Percentiles rank a stretch among this genome's conserved stretches.
These are phyloP conservation scores for Melanogaster broomeanus DNA, from an alignment of 768 basidiomycete species.

Conservation along the genomic window DNA sequence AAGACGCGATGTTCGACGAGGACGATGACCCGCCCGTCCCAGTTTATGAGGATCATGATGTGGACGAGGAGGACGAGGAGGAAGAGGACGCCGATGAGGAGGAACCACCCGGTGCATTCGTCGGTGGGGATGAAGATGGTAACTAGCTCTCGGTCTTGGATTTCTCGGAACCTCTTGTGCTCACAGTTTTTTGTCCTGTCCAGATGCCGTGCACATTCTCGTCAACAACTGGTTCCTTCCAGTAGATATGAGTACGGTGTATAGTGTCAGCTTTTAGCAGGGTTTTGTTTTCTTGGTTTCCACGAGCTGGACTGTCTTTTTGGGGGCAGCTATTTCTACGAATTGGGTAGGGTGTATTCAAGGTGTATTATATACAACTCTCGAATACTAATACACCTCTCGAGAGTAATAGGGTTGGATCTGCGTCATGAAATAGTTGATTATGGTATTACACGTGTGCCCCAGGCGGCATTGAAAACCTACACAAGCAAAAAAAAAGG, in stretches of 20 bases:
- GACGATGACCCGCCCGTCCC: conserved; percentile 5
- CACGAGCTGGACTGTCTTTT: background rate
- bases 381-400: too few relatives aligned
- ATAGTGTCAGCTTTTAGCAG: conserved; percentile 24
- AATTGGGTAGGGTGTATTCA: too few relatives aligned
- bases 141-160: background rate
- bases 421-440: too few relatives aligned
- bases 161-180: background rate
- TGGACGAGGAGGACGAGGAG: conserved; percentile 10
- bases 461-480: too few relatives aligned
- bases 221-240: conserved; percentile 25
- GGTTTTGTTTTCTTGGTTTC: background rate
- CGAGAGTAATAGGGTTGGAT: too few relatives aligned
- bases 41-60: conserved; percentile 4
- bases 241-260: conserved; percentile 22
- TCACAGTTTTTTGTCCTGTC: conserved; percentile 3
- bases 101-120: background rate
- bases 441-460: background rate
- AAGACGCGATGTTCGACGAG: conserved; percentile 1
- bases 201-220: conserved; percentile 14
- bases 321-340: too few relatives aligned
- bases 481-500: too few relatives aligned
- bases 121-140: conserved; percentile 10
- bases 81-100: conserved; percentile 15
- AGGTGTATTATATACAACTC: too few relatives aligned